Evolutionary conservation across 495 filamentous ascomycete species (phyloP).

Genomic region (Aspergillus sclerotioniger): DNA sequence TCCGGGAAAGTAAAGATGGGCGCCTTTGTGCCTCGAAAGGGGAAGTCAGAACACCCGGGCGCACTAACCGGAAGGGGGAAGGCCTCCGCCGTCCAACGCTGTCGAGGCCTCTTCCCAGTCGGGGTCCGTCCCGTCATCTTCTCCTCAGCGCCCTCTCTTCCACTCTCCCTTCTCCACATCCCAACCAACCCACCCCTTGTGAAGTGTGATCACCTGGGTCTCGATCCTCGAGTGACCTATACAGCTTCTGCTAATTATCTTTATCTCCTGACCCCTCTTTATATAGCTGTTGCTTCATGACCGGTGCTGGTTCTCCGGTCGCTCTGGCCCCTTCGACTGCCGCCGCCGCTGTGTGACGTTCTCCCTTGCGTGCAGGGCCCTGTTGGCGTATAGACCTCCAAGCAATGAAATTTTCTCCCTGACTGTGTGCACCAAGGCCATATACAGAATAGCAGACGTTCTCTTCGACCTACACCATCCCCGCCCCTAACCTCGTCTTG

Average conservation of each 20-base stretch:
- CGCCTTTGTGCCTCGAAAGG: conserved; percentile 10
- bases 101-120: conserved; percentile 10
- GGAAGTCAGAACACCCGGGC: conserved; percentile 9
- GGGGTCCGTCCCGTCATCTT: conserved; percentile 7
- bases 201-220: not conserved
- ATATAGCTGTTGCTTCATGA: conserved; percentile 8
- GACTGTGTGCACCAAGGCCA: conserved; percentile 8
- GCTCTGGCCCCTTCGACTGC: not conserved
- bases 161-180: conserved; percentile 4
- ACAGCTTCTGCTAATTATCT: not conserved
- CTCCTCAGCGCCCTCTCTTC: conserved; percentile 9
- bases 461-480: conserved; percentile 5
- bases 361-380: conserved; percentile 16
- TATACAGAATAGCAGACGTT: conserved; percentile 7
- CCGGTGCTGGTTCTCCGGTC: conserved; percentile 11
- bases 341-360: conserved; percentile 17
- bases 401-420: conserved; percentile 17
- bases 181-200: not conserved
- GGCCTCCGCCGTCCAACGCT: conserved; percentile 16
- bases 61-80: conserved; percentile 17
- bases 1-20: not conserved
- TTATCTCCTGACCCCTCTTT: not conserved
- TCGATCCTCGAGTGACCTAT: not conserved
- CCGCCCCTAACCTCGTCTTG: conserved; percentile 1
- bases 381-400: conserved; percentile 9